Percentiles rank a stretch among this genome's conserved stretches.
These are phyloP conservation scores for Myriosclerotinia duriaeana DNA, from an alignment of 2,329 filamentous ascomycete species.

Conservation along the genomic window DNA sequence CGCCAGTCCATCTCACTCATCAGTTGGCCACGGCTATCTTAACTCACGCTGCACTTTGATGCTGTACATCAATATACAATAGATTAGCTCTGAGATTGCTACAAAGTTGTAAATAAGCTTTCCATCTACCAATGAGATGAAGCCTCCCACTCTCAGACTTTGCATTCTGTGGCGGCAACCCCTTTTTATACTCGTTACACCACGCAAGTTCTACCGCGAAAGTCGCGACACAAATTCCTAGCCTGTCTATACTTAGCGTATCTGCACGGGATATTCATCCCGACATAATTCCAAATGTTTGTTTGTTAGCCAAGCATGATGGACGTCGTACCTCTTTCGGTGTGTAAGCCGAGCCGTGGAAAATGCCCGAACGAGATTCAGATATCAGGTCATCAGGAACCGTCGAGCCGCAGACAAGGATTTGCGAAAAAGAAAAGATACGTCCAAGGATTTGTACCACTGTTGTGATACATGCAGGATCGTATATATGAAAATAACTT, in stretches of 20 bases:
- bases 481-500: constrained; percentile 9
- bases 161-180: background rate
- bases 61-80: constrained; percentile 20
- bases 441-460: constrained; percentile 3
- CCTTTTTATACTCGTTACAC: constrained; percentile 2
- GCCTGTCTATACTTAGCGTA: constrained; percentile 10
- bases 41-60: constrained; percentile 1
- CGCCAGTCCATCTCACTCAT: constrained; percentile 15
- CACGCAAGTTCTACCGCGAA: constrained; percentile 1
- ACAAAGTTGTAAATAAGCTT: constrained; percentile 11
- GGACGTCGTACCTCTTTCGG: constrained; percentile 11
- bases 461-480: constrained; percentile 7
- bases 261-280: constrained; percentile 19
- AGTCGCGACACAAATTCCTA: background rate
- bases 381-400: constrained; percentile 18
- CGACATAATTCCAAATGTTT: background rate
- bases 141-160: background rate
- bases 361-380: constrained; percentile 18
- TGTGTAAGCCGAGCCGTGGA: constrained; percentile 17
- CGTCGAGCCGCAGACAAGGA: constrained; percentile 11
- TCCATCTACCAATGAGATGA: constrained; percentile 4
- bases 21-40: background rate
- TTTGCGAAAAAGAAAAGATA: constrained; percentile 13
- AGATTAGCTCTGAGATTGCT: background rate
- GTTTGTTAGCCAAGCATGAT: constrained; percentile 14